Base-by-base conservation (phyloP, 2,329 filamentous ascomycete genomes). In the Penicillium sp. region DNA sequence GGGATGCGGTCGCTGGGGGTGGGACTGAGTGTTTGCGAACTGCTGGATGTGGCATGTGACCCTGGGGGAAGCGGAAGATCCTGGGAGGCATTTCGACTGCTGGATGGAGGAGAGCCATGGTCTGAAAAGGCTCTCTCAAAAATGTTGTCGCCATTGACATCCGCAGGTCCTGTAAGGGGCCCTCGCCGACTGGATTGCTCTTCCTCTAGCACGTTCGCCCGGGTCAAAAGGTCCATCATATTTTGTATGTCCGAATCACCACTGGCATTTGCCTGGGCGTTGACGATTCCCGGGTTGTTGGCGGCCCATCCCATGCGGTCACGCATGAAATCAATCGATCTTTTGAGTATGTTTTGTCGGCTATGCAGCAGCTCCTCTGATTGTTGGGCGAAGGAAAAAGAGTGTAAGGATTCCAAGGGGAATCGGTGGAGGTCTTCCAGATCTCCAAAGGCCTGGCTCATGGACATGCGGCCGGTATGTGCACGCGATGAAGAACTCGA, bases 331-430 rank as follows among this genome's bases (percentile, higher is more conserved):
- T 97, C 94, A 67, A 97, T 87, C 7, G 92, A 96, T 52, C 93
- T 84, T 75, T 96, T 96, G 65, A 99, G 72, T 27, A 96, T 88
- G 78, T 91, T 96, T 70, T 97, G 92, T 48, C 94, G 88, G 70
- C 85, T 96, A 69, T 96, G 90, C 49, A 97, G 81, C 56, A 91
- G 86, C 56, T 97, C 93, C 67, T 96, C 92, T 3, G 92, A 93
- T 73, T 96, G 92, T 62, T 96, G 90, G 33, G 94, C 91, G 72
- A 99, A 99, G 10, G 93, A 97, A 76, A 99, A 99, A 1, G 94
- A 99, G 73, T 99, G 94, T 40, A 99, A 78, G 5, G 94, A 99
- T 70, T 99, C 94, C 62, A 90, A 91, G 1, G 94, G 93, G 69
- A 99, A 99, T 44, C 92, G 87, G 39, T 87, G 87, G 39, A 99